Conservation (phyloP, 2,329 filamentous ascomycete genomes). For the Biscogniauxia mediterranea region DNA sequence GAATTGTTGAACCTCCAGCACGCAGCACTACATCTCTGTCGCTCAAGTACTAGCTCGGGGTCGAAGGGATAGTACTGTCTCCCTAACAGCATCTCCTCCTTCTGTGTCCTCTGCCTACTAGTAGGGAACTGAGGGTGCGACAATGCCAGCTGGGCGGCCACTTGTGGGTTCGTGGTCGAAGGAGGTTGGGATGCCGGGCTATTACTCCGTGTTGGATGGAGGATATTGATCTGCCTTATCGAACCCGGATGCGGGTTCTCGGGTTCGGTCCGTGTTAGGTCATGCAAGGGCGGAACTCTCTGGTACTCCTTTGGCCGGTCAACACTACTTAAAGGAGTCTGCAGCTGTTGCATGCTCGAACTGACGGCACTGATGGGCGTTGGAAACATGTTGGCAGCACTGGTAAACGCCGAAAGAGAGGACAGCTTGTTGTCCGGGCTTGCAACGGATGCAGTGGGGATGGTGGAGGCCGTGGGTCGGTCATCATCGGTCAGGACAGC, state of each 20-base stretch:
- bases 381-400: constrained; percentile 54
- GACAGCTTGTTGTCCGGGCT: constrained; percentile 64
- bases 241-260: constrained; percentile 52
- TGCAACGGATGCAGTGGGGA: constrained; percentile 55
- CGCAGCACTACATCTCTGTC: constrained; percentile 78
- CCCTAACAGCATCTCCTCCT: constrained; percentile 85
- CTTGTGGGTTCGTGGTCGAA: constrained; percentile 46
- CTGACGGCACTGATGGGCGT: constrained; percentile 60
- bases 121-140: constrained; percentile 52
- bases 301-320: constrained; percentile 54
- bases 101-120: constrained; percentile 59
- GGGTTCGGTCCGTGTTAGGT: constrained; percentile 54
- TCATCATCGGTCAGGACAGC: constrained; percentile 57
- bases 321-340: constrained; percentile 29
- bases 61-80: constrained; percentile 78
- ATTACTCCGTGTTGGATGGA: constrained; percentile 50
- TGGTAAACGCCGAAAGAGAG: constrained; percentile 50
- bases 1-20: constrained; percentile 87
- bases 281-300: constrained; percentile 60
- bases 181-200: constrained; percentile 40
- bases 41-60: constrained; percentile 74
- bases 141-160: constrained; percentile 58
- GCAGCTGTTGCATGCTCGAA: constrained; percentile 29
- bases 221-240: constrained; percentile 57
- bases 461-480: constrained; percentile 56